A percentile compares a stretch with the other conserved stretches of the same genome.
These are phyloP conservation scores for Aureobasidium sp. DNA, from an alignment of 2,329 filamentous ascomycete species.

Conservation along the genomic window DNA sequence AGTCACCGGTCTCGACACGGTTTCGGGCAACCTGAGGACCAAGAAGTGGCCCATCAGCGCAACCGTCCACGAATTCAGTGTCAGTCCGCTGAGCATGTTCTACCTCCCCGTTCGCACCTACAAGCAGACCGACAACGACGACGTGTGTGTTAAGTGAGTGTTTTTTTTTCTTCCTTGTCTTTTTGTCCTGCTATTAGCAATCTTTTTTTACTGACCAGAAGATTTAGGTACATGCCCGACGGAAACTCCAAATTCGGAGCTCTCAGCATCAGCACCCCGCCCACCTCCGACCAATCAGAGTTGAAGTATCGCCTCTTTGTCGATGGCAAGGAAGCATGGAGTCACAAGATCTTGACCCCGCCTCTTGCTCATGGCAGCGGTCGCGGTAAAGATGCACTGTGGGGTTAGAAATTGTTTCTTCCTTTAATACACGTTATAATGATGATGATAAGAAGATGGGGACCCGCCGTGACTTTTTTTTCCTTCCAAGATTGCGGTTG, in stretches of 20 bases:
- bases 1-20: slow-evolving; percentile 24
- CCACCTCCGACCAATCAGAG: slow-evolving; percentile 59
- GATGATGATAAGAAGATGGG: no score
- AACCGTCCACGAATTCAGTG: slow-evolving; percentile 83
- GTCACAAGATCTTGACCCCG: slow-evolving; percentile 42
- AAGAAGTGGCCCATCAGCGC: slow-evolving; percentile 53
- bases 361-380: slow-evolving; percentile 34
- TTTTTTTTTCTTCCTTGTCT: not conserved
- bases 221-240: slow-evolving; percentile 69
- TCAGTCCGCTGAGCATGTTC: slow-evolving; percentile 88
- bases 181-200: no score
- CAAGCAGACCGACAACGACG: slow-evolving; percentile 69
- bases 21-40: slow-evolving; percentile 14
- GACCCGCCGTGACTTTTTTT: no score
- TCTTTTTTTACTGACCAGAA: not conserved
- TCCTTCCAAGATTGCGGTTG: no score
- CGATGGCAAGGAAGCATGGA: slow-evolving; percentile 75
- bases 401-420: no score
- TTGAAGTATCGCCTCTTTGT: slow-evolving; percentile 77
- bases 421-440: no score
- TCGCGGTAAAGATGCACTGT: slow-evolving; percentile 41
- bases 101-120: slow-evolving; percentile 83
- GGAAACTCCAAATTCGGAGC: slow-evolving; percentile 86
- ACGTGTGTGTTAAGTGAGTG: slow-evolving; percentile 75
- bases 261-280: slow-evolving; percentile 66